These are phyloP conservation scores for Alloteropsis semialata DNA, from an alignment of 176 grass and related monocot species.

Conservation along the genomic window DNA sequence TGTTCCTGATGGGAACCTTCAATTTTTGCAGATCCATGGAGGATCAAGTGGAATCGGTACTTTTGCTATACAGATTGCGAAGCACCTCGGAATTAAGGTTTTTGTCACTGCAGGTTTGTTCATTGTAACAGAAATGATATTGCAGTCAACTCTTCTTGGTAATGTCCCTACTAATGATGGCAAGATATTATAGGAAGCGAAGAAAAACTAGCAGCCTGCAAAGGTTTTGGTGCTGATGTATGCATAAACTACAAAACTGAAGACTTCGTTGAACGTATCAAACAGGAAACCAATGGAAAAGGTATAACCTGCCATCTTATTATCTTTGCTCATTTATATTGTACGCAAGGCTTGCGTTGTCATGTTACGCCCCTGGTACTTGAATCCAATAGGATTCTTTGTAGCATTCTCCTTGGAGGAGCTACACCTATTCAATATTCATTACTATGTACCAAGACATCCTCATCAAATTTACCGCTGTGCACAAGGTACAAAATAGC, in stretches of 20 bases:
- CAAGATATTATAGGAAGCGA: slow-evolving; percentile 44
- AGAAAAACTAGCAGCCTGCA: slow-evolving; percentile 80
- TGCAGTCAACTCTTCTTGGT: background rate
- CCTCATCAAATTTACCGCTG: background rate
- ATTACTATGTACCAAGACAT: background rate
- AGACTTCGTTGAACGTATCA: slow-evolving; percentile 72
- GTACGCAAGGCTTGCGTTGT: background rate
- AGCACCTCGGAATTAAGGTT: slow-evolving; percentile 77
- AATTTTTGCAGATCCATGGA: slow-evolving; percentile 72
- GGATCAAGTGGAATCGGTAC: slow-evolving; percentile 97
- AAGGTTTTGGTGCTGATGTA: slow-evolving; percentile 71
- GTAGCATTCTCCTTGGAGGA: background rate
- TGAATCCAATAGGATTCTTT: background rate
- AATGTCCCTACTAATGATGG: background rate
- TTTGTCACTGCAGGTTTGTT: slow-evolving; percentile 76
- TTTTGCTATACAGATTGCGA: slow-evolving; percentile 80
- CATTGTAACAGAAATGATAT: background rate
- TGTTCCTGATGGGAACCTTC: background rate
- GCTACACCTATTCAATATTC: no score
- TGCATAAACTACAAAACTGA: slow-evolving; percentile 94
- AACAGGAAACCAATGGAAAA: slow-evolving; percentile 79
- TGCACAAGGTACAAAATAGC: no score
- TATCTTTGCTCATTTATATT: background rate
- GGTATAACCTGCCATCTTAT: slow-evolving; percentile 31
- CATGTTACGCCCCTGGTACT: background rate